Base-by-base conservation (phyloP, 257 asterid species). In the Rubia yunnanensis region DNA sequence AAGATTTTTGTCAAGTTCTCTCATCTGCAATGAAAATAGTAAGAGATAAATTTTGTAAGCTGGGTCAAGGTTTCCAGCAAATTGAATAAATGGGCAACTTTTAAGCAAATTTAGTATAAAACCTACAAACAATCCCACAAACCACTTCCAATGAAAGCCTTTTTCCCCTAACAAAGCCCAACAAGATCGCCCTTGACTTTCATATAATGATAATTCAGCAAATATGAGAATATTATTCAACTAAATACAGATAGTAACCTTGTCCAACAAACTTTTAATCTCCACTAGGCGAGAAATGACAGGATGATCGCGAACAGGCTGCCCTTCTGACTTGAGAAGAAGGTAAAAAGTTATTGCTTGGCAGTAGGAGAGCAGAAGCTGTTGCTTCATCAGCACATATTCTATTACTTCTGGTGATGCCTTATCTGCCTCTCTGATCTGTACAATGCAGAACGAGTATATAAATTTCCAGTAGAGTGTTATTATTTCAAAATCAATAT, bases 261-360 rank as follows among this genome's bases (percentile, higher is more conserved):
- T 90, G 73, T 88, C 94, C 81, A 90, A 65, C 67, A 94, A 81
- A 75, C 79, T 81, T 85, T 83, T 88, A 64, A 90, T 88, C 86
- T 89, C 94, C 76, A 86, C 95, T 38, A 94, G 82, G 67, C 90
- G 96, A 76, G 88, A 72, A 76, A 90, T 76, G 70, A 94, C 96
- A 67, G 99, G 99, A 83, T 90, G 97, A 80, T 90, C 99, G 72
- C 96, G 90, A 62, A 88, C 89, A 50, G 89, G 88, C 35, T 74
- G 90, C 64, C 97, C 99, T 82, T 94, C 99, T 35, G 99, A 78
- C 85, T 88, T 94, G 66, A 94, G 92, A 73, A 94, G 97, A 60
- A 94, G 99, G 74, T 88, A 94, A 75, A 88, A 90, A 57, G 92
- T 79, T 68, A 90, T 94, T 64, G 97, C 90, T 77, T 92, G 99